Evolutionary conservation across 768 basidiomycete genomes (phyloP), one percentile per base, ranked within the genome.

Genomic region (Termitomyces titanicus): DNA sequence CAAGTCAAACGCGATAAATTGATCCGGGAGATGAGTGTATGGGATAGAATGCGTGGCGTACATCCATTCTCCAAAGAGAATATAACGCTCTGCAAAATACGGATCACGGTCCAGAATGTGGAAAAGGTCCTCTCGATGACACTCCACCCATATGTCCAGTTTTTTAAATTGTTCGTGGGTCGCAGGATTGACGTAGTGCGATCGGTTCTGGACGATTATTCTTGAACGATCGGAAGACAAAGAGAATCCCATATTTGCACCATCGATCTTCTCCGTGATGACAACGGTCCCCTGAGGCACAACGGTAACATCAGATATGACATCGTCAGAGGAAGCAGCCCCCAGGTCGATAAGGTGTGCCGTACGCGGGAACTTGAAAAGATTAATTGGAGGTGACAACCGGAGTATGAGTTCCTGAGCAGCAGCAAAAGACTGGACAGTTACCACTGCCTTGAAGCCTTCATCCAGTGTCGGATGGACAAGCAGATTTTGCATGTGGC

Each of bases 181-280:
- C 7, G 72, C 63, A 7, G 81, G 72, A 63, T 77, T 78, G 43
- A 85, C 75, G 59, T 76, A 82, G 67, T 85, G 84, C 11, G 83
- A 83, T 15, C 84, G 76, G 61, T 86, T 86, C 64, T 86, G 85
- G 1, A 83, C 75, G 43, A 81, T 46, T 53, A 85, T 73, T 17
- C 72, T 69, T 7, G 68, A 68, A 24, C 76, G 66, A 57, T 79
- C 77, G 5, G 72, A 61, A 1, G 79, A 79, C 22, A 85, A 72
- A 18, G 81, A 82, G 65, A 85, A 79, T 6, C 82, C 85, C 79
- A 85, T 80, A 64, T 86, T 85, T 38, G 84, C 82, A 3, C 85
- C 85, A 66, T 85, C 84, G 47, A 85, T 72, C 61, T 86, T 85
- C 61, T 86, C 85, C 3, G 82, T 83, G 63, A 85, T 75, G 35